Conservation (phyloP, 257 asterid genomes). For the Solanum sejunctum region DNA sequence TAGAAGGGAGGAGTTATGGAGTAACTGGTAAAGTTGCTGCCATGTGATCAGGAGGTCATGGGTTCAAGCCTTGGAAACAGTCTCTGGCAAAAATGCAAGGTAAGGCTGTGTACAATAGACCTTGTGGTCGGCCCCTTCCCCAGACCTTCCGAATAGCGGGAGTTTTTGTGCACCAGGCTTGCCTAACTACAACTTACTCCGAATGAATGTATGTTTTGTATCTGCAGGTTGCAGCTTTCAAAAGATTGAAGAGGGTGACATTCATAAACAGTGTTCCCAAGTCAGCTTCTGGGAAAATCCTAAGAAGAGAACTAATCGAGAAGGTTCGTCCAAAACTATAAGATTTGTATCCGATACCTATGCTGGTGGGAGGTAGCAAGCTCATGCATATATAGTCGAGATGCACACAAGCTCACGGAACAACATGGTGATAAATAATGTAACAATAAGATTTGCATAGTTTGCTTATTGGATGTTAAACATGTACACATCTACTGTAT, state of each 20-base stretch:
- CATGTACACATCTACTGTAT: background rate
- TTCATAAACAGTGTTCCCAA: conserved; percentile 74
- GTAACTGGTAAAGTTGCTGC: too few species aligned
- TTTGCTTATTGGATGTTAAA: background rate
- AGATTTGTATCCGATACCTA: background rate
- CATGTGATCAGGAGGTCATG: too few species aligned
- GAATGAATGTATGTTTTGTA: background rate
- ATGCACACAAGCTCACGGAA: background rate
- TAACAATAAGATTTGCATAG: background rate
- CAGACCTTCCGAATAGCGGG: too few species aligned
- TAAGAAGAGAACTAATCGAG: conserved; percentile 72
- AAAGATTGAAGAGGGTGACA: conserved; percentile 57
- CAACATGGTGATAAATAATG: background rate
- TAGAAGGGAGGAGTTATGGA: too few species aligned
- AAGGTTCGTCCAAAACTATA: conserved; percentile 58
- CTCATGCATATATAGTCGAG: background rate
- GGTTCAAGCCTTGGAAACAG: too few species aligned
- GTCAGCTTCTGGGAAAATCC: conserved; percentile 80
- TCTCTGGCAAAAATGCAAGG: too few species aligned
- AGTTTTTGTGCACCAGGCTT: too few species aligned
- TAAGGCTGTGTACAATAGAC: too few species aligned
- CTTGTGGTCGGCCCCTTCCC: too few species aligned
- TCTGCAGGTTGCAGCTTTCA: conserved; percentile 80
- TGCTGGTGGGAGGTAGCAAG: background rate
- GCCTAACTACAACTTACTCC: background rate